Evolutionary conservation across 257 asterid genomes (phyloP).

Genomic region (Datura wrightii): DNA sequence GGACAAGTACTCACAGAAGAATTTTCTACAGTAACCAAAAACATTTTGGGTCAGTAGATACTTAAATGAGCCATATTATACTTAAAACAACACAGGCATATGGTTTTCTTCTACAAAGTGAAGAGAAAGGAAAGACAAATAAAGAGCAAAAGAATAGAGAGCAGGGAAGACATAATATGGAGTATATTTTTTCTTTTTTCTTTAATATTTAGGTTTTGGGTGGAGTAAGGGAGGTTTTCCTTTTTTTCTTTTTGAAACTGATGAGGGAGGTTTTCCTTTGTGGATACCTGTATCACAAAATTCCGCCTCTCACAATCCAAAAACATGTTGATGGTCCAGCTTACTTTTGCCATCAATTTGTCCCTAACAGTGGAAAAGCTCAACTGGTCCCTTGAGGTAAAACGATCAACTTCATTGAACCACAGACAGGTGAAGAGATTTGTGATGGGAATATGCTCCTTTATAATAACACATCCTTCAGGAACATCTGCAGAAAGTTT

Average conservation of each 20-base stretch:
- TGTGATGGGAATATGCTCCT: constrained; percentile 88
- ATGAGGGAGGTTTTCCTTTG: background rate
- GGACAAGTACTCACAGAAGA: background rate
- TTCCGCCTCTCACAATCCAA: constrained; percentile 93
- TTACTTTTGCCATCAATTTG: constrained; percentile 64
- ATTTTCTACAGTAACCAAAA: background rate
- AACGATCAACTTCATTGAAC: constrained; percentile 98
- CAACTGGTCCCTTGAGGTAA: constrained; percentile 94
- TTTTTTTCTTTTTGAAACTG: too few relatives aligned
- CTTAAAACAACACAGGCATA: background rate
- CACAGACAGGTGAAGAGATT: constrained; percentile 93
- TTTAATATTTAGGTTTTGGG: background rate
- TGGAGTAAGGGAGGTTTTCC: constrained; percentile 6
- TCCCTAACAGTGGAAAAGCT: constrained; percentile 97
- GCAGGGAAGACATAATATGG: background rate
- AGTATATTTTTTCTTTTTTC: background rate
- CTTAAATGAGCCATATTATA: background rate
- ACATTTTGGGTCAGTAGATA: background rate
- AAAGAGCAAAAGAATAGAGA: background rate
- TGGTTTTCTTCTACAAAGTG: background rate
- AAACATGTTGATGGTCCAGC: constrained; percentile 85
- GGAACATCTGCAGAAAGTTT: constrained; percentile 88
- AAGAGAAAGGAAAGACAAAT: background rate
- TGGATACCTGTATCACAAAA: constrained; percentile 82
- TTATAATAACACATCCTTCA: constrained; percentile 89